Base-by-base conservation (phyloP, 1,139 yeast species). In the Petasospora fabianii region DNA sequence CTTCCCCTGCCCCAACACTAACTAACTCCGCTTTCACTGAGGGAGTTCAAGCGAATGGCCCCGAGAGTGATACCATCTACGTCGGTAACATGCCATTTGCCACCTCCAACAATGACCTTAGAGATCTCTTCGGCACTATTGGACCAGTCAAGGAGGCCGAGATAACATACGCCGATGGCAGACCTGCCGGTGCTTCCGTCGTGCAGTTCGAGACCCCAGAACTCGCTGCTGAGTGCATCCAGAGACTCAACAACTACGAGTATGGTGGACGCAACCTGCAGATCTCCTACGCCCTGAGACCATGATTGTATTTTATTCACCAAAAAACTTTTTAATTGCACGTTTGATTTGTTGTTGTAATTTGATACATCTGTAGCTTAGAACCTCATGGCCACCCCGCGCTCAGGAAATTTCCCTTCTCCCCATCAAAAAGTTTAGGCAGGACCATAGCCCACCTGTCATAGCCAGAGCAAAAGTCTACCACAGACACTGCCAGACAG, bases 81-180 rank as follows among this genome's bases (percentile, higher is more conserved):
- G 90, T 84, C 31, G 73, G 73, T 39, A 92, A 90, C 64, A 69
- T 92, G 58, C 97, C 97, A 24, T 87, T 79, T 73, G 84, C 90
- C 34, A 90, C 97, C 18, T 78, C 88, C 30, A 80, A 81, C 52
- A 83, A 83, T 44, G 97, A 92, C 62, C 73, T 92, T 51, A 77
- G 72, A 48, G 97, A 90, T 51, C 72, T 92, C 45, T 90, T 90
- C 60, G 94, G 84, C 58, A 83, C 95, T 24, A 78, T 88, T 39
- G 96, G 96, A 21, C 68, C 75, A 39, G 92, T 90, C 22, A 67
- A 66, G 32, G 72, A 73, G 38, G 97, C 97, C 16, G 96, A 87
- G 60, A 71, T 90, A 47, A 87, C 82, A 59, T 75, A 65, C 54
- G 62, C 71, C 5, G 66, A 66, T 24, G 95, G 95, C 29, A 74